These are phyloP conservation scores for Colletotrichum costaricense DNA, from an alignment of 2,329 filamentous ascomycete species.

Conservation along the genomic window DNA sequence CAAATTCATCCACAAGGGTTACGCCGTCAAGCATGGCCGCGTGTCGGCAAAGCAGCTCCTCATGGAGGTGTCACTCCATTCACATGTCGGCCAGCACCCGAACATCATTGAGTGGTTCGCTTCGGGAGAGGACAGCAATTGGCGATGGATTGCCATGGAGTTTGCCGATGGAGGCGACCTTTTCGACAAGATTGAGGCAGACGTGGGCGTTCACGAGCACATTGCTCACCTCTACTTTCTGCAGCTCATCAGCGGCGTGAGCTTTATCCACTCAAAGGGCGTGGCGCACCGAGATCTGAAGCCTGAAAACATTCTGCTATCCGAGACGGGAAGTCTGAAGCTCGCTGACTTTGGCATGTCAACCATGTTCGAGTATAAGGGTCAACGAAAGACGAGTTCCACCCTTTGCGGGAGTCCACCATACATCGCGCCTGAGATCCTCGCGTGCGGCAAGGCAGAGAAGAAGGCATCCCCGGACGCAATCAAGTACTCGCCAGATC, in stretches of 20 bases:
- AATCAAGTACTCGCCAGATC: slow-evolving; percentile 77
- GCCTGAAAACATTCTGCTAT: slow-evolving; percentile 95
- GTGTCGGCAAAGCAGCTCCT: slow-evolving; percentile 89
- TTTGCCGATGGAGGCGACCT: slow-evolving; percentile 94
- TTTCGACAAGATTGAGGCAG: slow-evolving; percentile 99
- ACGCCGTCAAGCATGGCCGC: slow-evolving; percentile 88
- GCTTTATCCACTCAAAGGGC: slow-evolving; percentile 96
- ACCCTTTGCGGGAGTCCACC: slow-evolving; percentile 96
- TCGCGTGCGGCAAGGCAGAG: slow-evolving; percentile 62
- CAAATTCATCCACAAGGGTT: slow-evolving; percentile 98
- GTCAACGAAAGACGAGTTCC: slow-evolving; percentile 81
- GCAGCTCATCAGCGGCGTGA: slow-evolving; percentile 89
- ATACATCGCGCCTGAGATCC: slow-evolving; percentile 96
- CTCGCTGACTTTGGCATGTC: slow-evolving; percentile 97
- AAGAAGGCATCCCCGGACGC: slow-evolving; percentile 58
- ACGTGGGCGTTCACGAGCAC: slow-evolving; percentile 92
- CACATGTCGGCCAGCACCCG: slow-evolving; percentile 86
- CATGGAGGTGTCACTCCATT: slow-evolving; percentile 92
- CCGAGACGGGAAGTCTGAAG: slow-evolving; percentile 86
- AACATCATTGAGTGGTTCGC: slow-evolving; percentile 96
- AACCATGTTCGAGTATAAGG: slow-evolving; percentile 91
- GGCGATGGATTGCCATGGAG: slow-evolving; percentile 99
- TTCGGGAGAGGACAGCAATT: slow-evolving; percentile 84
- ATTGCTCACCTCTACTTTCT: slow-evolving; percentile 97
- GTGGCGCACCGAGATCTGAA: slow-evolving; percentile 93